Conservation (phyloP, 257 asterid genomes). For the Cynanchum wilfordii region DNA sequence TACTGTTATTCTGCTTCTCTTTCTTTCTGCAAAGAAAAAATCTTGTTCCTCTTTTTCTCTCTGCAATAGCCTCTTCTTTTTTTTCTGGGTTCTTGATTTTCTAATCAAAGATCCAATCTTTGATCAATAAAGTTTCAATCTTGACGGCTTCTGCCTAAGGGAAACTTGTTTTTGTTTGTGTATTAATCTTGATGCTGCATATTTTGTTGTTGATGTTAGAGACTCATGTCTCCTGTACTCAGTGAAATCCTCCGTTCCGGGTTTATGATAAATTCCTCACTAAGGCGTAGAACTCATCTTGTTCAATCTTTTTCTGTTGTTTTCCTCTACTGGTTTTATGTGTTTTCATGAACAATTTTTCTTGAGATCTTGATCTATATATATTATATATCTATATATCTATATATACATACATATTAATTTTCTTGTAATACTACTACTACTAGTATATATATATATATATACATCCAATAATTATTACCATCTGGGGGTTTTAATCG, state of each 20-base stretch:
- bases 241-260: slow-evolving; percentile 74
- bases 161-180: not conserved
- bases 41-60: not conserved
- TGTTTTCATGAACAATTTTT: slow-evolving; percentile 44
- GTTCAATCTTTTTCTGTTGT: slow-evolving; percentile 95
- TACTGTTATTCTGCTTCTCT: slow-evolving; percentile 23
- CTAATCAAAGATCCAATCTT: slow-evolving; percentile 1
- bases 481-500: slow-evolving; percentile 8
- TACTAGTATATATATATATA: not conserved
- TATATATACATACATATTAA: not conserved
- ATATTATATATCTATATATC: not conserved
- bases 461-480: not conserved
- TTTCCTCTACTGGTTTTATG: slow-evolving; percentile 94
- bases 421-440: not conserved
- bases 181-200: slow-evolving; percentile 31
- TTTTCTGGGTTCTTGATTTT: not conserved
- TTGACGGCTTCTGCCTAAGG: not conserved
- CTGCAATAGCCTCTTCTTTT: not conserved
- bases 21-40: not conserved
- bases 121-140: slow-evolving; percentile 5
- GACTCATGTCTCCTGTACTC: slow-evolving; percentile 69
- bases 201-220: slow-evolving; percentile 26
- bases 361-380: not conserved
- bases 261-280: slow-evolving; percentile 53
- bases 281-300: slow-evolving; percentile 67